Evolutionary conservation across 495 filamentous ascomycete species (phyloP).

Genomic region (Aspergillus funiculosus): DNA sequence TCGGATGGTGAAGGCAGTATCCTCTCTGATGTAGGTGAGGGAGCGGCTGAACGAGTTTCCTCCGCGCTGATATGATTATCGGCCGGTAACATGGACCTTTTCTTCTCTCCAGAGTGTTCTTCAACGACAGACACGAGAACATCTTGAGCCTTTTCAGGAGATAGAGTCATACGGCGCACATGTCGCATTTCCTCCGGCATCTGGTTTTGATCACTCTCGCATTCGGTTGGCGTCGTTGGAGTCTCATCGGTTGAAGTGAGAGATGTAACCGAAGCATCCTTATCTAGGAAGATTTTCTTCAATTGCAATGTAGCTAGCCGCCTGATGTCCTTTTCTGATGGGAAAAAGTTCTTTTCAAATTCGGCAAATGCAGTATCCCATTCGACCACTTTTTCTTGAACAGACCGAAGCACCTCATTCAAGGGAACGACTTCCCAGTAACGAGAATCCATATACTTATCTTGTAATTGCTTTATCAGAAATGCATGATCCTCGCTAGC

Average conservation of each 20-base stretch:
- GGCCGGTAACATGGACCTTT: conserved; percentile 20
- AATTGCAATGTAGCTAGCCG: conserved; percentile 86
- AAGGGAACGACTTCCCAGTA: conserved; percentile 96
- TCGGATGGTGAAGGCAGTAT: conserved; percentile 23
- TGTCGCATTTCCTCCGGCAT: conserved; percentile 28
- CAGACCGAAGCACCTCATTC: conserved; percentile 77
- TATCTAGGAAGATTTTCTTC: conserved; percentile 90
- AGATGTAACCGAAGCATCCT: conserved; percentile 67
- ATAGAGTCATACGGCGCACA: conserved; percentile 49
- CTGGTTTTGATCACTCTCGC: conserved; percentile 44
- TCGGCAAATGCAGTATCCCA: conserved; percentile 88
- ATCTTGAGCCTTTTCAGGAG: conserved; percentile 63
- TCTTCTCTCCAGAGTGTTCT: conserved; percentile 48
- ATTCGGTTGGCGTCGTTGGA: conserved; percentile 35
- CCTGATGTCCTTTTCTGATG: conserved; percentile 94
- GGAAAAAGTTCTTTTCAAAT: conserved; percentile 91
- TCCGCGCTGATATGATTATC: conserved; percentile 11
- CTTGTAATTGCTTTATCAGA: conserved; percentile 71
- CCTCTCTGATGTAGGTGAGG: conserved; percentile 16
- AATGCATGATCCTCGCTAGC: conserved; percentile 73
- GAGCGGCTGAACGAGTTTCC: conserved; percentile 16
- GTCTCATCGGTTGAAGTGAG: conserved; percentile 57
- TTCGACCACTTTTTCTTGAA: conserved; percentile 86
- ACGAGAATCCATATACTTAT: conserved; percentile 84
- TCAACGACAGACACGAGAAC: conserved; percentile 65